Percentiles rank a stretch among this genome's conserved stretches.
These are phyloP conservation scores for Colletotrichum sp. DNA, from an alignment of 2,329 filamentous ascomycete genomes.

Conservation along the genomic window DNA sequence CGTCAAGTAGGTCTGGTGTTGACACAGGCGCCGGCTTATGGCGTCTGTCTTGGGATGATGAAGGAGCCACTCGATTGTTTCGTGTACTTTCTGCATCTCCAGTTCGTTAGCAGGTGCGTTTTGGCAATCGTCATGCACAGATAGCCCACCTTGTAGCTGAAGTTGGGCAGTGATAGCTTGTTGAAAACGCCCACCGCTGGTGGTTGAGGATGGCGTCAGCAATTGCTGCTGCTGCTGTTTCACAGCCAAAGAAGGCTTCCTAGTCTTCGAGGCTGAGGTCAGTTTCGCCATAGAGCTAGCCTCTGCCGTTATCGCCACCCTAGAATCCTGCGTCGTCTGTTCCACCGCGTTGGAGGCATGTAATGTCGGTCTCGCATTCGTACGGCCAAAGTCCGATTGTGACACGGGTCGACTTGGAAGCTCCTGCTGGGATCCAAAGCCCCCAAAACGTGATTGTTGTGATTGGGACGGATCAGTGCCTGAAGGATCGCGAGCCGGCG, in stretches of 20 bases:
- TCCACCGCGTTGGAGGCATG: conserved; percentile 7
- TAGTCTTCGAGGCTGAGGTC: conserved; percentile 47
- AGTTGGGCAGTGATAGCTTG: conserved; percentile 19
- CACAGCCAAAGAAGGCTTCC: conserved; percentile 48
- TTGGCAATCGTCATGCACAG: not conserved
- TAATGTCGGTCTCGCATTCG: not conserved
- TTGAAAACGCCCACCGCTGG: conserved; percentile 30
- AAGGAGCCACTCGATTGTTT: not conserved
- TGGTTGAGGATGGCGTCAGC: conserved; percentile 42
- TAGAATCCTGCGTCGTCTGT: not conserved
- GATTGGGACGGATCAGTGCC: conserved; percentile 18
- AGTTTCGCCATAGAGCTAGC: conserved; percentile 49
- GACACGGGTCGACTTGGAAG: not conserved
- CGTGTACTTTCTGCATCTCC: conserved; percentile 6
- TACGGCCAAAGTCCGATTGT: not conserved
- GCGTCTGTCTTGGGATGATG: not conserved
- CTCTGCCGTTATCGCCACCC: not conserved
- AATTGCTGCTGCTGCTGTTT: conserved; percentile 41
- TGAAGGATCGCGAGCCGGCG: conserved; percentile 34
- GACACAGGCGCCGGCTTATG: not conserved
- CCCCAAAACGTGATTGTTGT: conserved; percentile 11
- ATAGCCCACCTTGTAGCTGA: conserved; percentile 13
- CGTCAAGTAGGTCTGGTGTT: conserved; percentile 23
- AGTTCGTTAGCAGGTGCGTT: not conserved
- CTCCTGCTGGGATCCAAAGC: conserved; percentile 8